A percentile compares a stretch with the other conserved stretches of the same genome.
These are phyloP conservation scores for Draba incana DNA, from an alignment of 345 rosid genomes.

Conservation along the genomic window DNA sequence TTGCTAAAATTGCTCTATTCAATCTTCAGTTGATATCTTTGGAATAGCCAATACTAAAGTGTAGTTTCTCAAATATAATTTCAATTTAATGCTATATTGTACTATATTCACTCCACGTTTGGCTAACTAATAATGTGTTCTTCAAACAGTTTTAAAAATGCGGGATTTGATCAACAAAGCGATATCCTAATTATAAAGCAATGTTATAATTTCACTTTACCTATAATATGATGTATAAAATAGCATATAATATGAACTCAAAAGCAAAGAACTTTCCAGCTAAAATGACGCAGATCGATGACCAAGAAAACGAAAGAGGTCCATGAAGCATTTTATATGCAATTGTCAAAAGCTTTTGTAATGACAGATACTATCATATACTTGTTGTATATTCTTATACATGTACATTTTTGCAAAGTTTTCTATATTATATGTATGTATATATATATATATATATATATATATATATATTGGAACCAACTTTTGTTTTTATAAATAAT, in stretches of 20 bases:
- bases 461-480: background rate
- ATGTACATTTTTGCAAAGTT: background rate
- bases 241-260: slow-evolving; percentile 11
- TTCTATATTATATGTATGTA: background rate
- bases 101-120: background rate
- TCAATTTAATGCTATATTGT: background rate
- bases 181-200: background rate
- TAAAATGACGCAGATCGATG: slow-evolving; percentile 31
- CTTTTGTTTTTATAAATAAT: slow-evolving; percentile 14
- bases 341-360: slow-evolving; percentile 34
- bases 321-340: slow-evolving; percentile 38
- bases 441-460: too few species aligned
- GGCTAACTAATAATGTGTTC: background rate
- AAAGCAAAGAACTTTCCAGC: slow-evolving; percentile 41
- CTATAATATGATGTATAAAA: background rate
- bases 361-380: background rate
- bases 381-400: background rate
- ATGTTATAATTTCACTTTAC: background rate
- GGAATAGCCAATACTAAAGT: background rate
- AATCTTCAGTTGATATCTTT: background rate
- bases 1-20: background rate
- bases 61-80: too few species aligned
- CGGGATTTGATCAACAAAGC: background rate
- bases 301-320: slow-evolving; percentile 27
- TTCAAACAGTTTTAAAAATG: background rate